Conservation (phyloP, 805 yeast species). For the Candida peoriensis region DNA sequence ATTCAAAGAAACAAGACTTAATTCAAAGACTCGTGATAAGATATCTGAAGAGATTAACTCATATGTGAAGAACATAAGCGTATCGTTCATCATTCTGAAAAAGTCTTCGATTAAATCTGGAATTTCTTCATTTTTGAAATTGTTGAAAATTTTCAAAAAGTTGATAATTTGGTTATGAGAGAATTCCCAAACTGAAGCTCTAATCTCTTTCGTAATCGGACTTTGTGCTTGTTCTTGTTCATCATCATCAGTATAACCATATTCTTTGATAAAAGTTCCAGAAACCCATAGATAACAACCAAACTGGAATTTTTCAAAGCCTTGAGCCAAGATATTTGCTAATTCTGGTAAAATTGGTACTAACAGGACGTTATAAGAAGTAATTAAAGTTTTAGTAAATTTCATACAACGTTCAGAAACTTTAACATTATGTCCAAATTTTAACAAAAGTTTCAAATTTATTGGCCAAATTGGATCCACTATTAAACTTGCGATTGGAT, state of each 20-base stretch:
- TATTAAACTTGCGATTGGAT: conserved; percentile 50
- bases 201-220: conserved; percentile 35
- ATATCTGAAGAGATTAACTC: conserved; percentile 42
- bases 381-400: conserved; percentile 59
- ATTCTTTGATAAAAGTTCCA: conserved; percentile 75
- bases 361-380: conserved; percentile 53
- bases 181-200: conserved; percentile 66
- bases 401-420: conserved; percentile 76
- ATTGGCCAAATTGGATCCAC: conserved; percentile 63
- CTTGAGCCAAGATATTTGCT: conserved; percentile 61
- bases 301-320: conserved; percentile 60
- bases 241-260: conserved; percentile 44
- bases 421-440: conserved; percentile 52
- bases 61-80: conserved; percentile 68
- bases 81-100: conserved; percentile 72
- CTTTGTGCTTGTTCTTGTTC: conserved; percentile 13
- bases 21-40: conserved; percentile 48
- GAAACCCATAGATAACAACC: conserved; percentile 92
- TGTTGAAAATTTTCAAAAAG: conserved; percentile 43
- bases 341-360: conserved; percentile 57
- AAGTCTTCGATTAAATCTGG: conserved; percentile 79
- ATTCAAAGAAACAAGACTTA: conserved; percentile 49
- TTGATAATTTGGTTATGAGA: conserved; percentile 58
- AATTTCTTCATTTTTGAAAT: conserved; percentile 20
- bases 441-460: conserved; percentile 40